Evolutionary conservation across 2,329 filamentous ascomycete species (phyloP), one percentile per base, ranked within the genome.

Genomic region (Coniosporium tulheliwenetii): DNA sequence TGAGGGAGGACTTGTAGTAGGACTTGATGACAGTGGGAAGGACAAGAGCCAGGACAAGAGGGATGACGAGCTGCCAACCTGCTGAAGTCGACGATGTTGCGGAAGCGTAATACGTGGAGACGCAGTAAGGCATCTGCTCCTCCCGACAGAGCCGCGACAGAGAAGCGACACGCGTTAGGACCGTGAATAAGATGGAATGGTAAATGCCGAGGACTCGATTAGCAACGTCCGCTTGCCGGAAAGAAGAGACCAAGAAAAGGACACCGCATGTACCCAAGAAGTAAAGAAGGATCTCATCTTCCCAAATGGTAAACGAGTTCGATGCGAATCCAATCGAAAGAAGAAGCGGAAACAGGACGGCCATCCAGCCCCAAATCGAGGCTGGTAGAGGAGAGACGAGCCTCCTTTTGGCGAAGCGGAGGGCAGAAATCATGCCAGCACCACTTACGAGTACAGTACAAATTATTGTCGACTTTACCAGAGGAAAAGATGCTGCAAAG

Each of bases 221-320:
- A 3, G 71, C 64, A 16, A 71, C 63, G 31, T 72, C 69, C 39
- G 77, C 71, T 47, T 86, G 78, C 12, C 84, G 76, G 52, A 93
- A 71, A 1, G 87, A 87, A 2, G 81, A 78, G 10, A 85, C 61
- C 10, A 81, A 73, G 31, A 81, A 75, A n/a, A 80, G 69, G 5
- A 86, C 60, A 29, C 86, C 87, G 55, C 96, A 95, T 0, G 87
- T 91, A 2, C 78, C 77, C 43, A 95, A 74, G 63, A 96, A 89
- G 64, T 93, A 94, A 2, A 94, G 69, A 4, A 94, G 71, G 42
- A 95, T 95, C 10, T 85, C 83, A 54, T 98, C 91, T 63, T 98
- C 91, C 87, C 91, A 98, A 48, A 98, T 94, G 0, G 89, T 96
- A 62, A 87, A 98, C 0, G 91, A 98, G 62, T 98, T 98, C 3